These are phyloP conservation scores for Cordyceps pruinosa DNA, from an alignment of 2,329 filamentous ascomycete genomes.

Conservation along the genomic window DNA sequence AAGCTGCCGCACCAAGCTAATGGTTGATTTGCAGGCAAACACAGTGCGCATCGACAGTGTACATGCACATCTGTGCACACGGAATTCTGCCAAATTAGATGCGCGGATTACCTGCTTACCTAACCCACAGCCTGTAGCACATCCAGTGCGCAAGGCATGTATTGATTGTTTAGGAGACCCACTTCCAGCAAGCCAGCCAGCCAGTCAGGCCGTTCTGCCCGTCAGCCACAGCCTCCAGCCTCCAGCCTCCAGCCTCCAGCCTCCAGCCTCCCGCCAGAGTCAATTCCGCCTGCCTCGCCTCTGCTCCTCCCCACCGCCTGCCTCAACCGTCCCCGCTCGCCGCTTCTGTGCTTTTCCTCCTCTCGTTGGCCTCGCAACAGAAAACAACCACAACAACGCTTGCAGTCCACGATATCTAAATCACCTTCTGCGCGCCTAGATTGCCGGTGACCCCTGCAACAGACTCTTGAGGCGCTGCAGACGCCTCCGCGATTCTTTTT, in stretches of 20 bases:
- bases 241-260: not conserved
- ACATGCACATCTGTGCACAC: not conserved
- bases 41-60: constrained; percentile 7
- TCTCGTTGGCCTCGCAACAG: constrained; percentile 39
- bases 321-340: constrained; percentile 3
- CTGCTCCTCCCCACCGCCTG: not conserved
- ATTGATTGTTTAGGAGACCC: constrained; percentile 9
- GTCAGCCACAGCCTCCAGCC: not conserved
- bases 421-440: constrained; percentile 23
- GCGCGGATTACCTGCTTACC: constrained; percentile 20
- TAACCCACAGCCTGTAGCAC: constrained; percentile 18
- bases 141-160: constrained; percentile 10
- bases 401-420: constrained; percentile 22
- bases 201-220: not conserved
- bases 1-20: not conserved
- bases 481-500: constrained; percentile 14
- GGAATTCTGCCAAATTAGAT: constrained; percentile 21
- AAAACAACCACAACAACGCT: constrained; percentile 36
- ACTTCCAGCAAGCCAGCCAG: constrained; percentile 9
- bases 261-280: too few species aligned
- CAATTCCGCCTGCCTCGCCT: not conserved
- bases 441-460: constrained; percentile 15
- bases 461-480: constrained; percentile 7
- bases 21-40: constrained; percentile 8
- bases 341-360: constrained; percentile 24